Base-by-base conservation (phyloP, 768 basidiomycete genomes). In the Suillus occidentalis region DNA sequence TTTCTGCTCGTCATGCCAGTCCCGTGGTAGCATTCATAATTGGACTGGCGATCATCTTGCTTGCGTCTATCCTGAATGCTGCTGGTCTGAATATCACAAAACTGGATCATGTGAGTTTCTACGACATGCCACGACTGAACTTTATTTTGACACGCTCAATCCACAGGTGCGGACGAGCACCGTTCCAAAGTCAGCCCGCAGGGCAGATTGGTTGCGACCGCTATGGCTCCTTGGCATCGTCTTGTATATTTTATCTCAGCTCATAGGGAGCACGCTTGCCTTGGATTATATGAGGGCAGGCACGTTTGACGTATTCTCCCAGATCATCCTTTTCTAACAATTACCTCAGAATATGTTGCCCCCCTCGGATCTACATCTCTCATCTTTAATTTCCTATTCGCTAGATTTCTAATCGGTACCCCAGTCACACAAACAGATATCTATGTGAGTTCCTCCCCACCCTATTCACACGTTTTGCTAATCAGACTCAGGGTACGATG, bases 351-450 rank as follows among this genome's bases (percentile, higher is more conserved):
- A 86, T 98, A 97, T 75, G 96, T 99, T 63, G 97, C 97, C 2
- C 96, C 96, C 2, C 84, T 99, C 5, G 96, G 97, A 16, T 94
- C 94, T 0, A 91, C 94, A 13, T 92, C 94, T 14, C 87, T 99
- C 67, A 88, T 99, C 63, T 98, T 99, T 82, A 99, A 99, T 76
- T 96, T 97, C 74, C 82, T 97, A 43, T 97, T 97, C 75, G 97
- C 97, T 43, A 87, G 91, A 69, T 91, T 94, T 72, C 84, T 94
- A 65, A 89, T 94, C 7, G 92, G 92, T 43, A 92, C 90, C 6
- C 91, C 93, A 1, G 91, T 96, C 45, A 94, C 91, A 50, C 85
- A 79, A 63, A 90, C 85, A 42, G 94, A 96, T 73, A 91, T 95
- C 42, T 89, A 91, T 72, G 92, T 91, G 70, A 66, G 88, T 75